Base-by-base conservation (phyloP, 129 eudicot species). In the Ambrosia trifida region DNA sequence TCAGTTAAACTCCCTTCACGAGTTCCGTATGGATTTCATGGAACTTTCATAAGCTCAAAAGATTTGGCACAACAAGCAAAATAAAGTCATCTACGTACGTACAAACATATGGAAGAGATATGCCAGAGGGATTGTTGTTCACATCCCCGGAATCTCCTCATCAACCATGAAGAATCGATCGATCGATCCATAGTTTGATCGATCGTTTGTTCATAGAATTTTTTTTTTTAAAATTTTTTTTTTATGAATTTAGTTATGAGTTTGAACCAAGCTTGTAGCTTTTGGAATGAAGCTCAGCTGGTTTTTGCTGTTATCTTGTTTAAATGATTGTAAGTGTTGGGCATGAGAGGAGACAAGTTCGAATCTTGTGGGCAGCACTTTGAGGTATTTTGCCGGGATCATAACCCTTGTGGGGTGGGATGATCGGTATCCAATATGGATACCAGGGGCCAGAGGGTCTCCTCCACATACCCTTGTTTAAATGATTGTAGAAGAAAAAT, bases 21-120 rank as follows among this genome's bases (percentile, higher is more conserved):
- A 60, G 90, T 85, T 36, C 90, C 90, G 3, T 85, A 85, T 18
- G 90, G 90, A 11, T 85, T 85, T 9, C 90, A 85, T 76, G 90
- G 90, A n/a, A 85, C 87, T 17, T 85, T 85, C 58, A 71, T 85
- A n/a, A 77, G 53, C 57, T 73, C 86, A 14, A 59, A 82, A 14
- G 90, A 85, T 68, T 51, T 85, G 61, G 83, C 73, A 16, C 69
- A 49, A 2, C 89, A 85, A 53, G 86, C 79, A 31, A 17, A 61
- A 47, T 43, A 24, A 61, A 49, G 28, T 5, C 20, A 49, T 14
- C n/a, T 53, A 53, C 60, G 60, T 53, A 53, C 32, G 9, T 16
- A 53, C 64, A 4, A 12, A 11, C 16, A 24, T 24, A 24, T 24
- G 28, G 28, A 49, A 35, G 78, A 54, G 78, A 68, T 68, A 69